Evolutionary conservation across 768 basidiomycete genomes (phyloP).

Genomic region (Suillus bovinus): DNA sequence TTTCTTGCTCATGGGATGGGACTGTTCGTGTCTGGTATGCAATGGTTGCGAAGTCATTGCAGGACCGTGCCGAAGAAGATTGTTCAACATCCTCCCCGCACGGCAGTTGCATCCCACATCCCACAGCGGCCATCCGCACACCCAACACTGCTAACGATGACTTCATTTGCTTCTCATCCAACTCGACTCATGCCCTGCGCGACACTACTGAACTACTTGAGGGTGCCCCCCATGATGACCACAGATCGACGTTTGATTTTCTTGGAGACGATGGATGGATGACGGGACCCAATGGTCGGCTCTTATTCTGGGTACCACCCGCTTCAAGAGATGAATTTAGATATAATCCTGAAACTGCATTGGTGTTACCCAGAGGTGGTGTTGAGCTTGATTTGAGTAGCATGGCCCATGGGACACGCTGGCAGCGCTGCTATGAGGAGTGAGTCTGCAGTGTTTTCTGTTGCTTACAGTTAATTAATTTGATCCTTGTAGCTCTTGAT

Average conservation of each 20-base stretch:
- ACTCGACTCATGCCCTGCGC: background rate
- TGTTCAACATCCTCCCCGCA: background rate
- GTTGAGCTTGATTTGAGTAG: too few relatives aligned
- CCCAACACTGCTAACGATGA: background rate
- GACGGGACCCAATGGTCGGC: background rate
- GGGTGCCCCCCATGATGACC: background rate
- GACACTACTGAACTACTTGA: background rate
- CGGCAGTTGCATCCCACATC: background rate
- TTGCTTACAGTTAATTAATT: too few relatives aligned
- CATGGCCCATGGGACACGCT: too few relatives aligned
- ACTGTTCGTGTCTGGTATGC: background rate
- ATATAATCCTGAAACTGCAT: too few relatives aligned
- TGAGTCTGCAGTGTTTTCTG: too few relatives aligned
- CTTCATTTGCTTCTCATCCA: background rate
- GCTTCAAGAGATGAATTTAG: too few relatives aligned
- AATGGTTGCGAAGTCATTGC: background rate
- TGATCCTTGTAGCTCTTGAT: too few relatives aligned
- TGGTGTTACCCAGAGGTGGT: too few relatives aligned
- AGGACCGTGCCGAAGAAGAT: background rate
- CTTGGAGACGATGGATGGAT: background rate
- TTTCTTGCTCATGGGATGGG: background rate
- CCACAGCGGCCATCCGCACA: background rate
- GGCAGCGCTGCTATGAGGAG: too few relatives aligned
- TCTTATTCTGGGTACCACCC: background rate
- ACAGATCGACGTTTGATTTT: background rate